Evolutionary conservation across 179 eudicot species (phyloP).

Genomic region (Corrigiola litoralis): DNA sequence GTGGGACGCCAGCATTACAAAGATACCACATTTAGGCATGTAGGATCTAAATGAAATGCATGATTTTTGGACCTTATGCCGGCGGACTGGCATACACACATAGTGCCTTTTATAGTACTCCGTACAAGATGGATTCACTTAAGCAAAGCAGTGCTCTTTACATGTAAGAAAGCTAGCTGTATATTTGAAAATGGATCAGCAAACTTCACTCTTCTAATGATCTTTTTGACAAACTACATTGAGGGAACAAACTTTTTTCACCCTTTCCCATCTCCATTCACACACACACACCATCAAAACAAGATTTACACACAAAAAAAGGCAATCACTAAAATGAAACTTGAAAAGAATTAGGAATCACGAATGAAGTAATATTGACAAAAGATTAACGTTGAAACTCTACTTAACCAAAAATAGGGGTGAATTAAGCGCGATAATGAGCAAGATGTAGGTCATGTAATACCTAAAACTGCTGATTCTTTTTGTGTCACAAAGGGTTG

Average conservation of each 20-base stretch:
- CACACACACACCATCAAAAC: neutral
- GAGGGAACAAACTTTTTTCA: no score
- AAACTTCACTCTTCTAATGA: neutral
- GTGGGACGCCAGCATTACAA: no score
- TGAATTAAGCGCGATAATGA: neutral
- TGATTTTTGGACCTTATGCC: no score
- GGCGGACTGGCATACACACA: neutral
- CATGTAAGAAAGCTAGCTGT: conserved; percentile 8
- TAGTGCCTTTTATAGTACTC: no score
- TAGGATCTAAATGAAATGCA: no score
- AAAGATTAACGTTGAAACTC: neutral
- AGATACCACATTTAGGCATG: no score
- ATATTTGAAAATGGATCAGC: neutral
- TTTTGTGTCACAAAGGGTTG: conserved; percentile 3
- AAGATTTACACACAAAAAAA: neutral
- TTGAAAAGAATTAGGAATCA: neutral
- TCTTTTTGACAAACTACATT: neutral
- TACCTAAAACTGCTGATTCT: conserved; percentile 7
- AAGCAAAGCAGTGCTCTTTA: conserved; percentile 1
- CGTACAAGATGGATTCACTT: no score
- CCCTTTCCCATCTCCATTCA: no score
- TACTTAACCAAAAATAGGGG: neutral
- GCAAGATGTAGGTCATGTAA: neutral
- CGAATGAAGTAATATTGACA: neutral
- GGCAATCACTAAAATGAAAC: neutral